Base-by-base conservation (phyloP, 352 stramenopile species). In the Phytophthora pisi region DNA sequence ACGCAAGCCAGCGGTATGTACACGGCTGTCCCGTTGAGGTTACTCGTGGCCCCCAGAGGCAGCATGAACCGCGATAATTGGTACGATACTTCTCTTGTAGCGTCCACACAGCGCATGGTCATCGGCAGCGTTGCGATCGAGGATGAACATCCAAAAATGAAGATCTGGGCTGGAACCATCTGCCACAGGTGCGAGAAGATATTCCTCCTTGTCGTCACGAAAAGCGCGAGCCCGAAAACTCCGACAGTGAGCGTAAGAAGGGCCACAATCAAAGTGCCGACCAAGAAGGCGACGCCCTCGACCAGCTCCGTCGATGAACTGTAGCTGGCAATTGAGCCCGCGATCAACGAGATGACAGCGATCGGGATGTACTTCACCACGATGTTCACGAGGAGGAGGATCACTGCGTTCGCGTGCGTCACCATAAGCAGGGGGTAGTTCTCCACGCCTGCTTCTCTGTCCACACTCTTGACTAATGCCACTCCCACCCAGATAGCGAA, bases 121-220 rank as follows among this genome's bases (percentile, higher is more conserved):
- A 93, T 81, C 1, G 85, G 87, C 53, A 95, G 71, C 65, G 85
- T 92, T 30, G 85, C 87, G 50, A 93, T 89, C 31, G 87, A 95
- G 15, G 85, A 93, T 42, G 84, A 89, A 53, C 81, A 95, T 10
- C 83, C 82, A 57, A 92, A 82, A 31, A 90, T 84, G 60, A 95
- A 95, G 31, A 90, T 69, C 51, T 92, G 84, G 0, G 87, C 87
- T 0, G 87, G 87, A 4, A 93, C 34, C 51, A 95, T 88, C 57
- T 90, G 53, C 42, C 68, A 76, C 47, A 95, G 56, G 64, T 88
- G 91, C 53, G 69, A 77, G 67, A 92, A 90, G 40, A 92, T 80
- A 71, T 81, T 93, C 31, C 73, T 66, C 16, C 74, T 57, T 26
- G 85, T 90, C 24, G 78, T 84, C 28, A 91, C 16, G 56, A 82